These are phyloP conservation scores for Phaeomoniella chlamydospora DNA, from an alignment of 2,329 filamentous ascomycete genomes.

Conservation along the genomic window DNA sequence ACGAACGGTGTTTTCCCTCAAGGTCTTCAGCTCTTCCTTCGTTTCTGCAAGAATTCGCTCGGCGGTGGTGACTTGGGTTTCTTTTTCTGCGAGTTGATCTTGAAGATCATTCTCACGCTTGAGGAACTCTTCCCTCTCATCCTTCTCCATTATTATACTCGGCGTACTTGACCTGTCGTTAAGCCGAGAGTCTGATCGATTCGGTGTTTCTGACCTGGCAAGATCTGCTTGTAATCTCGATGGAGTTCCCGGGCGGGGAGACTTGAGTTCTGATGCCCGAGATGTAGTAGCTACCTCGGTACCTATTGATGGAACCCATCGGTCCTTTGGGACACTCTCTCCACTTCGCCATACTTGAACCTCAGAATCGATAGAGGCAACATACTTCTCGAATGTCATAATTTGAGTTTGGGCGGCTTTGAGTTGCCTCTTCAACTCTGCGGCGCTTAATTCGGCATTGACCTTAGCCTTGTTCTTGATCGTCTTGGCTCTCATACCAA, in stretches of 20 bases:
- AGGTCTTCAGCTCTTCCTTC: conserved; percentile 69
- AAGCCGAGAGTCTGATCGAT: conserved; percentile 48
- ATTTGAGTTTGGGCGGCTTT: conserved; percentile 86
- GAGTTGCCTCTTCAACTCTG: conserved; percentile 84
- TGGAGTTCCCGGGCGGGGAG: conserved; percentile 44
- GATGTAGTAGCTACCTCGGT: conserved; percentile 35
- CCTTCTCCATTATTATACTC: conserved; percentile 78
- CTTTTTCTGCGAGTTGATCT: conserved; percentile 88
- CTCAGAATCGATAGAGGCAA: conserved; percentile 69
- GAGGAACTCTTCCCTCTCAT: conserved; percentile 92
- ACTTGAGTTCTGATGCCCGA: conserved; percentile 31
- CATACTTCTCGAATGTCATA: conserved; percentile 76
- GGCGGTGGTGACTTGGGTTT: conserved; percentile 61
- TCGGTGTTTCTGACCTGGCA: conserved; percentile 30
- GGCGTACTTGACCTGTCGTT: conserved; percentile 80
- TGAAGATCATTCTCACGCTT: conserved; percentile 92
- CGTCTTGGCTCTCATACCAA: conserved; percentile 90
- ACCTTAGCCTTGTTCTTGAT: conserved; percentile 99
- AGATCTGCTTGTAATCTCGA: conserved; percentile 40
- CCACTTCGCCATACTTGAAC: conserved; percentile 77
- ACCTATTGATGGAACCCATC: conserved; percentile 59
- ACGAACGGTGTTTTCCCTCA: conserved; percentile 76
- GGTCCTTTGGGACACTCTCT: conserved; percentile 76
- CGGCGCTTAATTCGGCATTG: conserved; percentile 91
- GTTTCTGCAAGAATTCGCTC: conserved; percentile 71